These are phyloP conservation scores for Coemansia sp. DNA, from an alignment of 192 early-diverging fungal species.

Conservation along the genomic window DNA sequence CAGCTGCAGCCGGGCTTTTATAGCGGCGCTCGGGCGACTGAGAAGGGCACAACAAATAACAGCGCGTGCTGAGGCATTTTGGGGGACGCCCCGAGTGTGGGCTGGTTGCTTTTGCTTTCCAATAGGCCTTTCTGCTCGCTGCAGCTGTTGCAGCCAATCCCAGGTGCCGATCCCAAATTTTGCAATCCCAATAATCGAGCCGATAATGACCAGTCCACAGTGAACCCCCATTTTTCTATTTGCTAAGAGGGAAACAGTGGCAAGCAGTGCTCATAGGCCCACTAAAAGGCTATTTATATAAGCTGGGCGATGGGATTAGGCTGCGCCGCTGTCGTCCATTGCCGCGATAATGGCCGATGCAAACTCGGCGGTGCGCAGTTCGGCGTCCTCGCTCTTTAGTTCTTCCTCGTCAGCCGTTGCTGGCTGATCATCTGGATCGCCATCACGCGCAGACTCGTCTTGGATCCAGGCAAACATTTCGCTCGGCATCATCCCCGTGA, in stretches of 20 bases:
- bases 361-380: constrained; percentile 34
- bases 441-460: constrained; percentile 16
- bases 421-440: constrained; percentile 5
- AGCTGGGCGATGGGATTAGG: too few relatives aligned
- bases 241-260: background rate
- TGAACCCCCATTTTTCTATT: background rate
- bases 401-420: constrained; percentile 5
- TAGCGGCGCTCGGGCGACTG: background rate
- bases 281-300: too few relatives aligned
- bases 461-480: constrained; percentile 31
- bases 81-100: background rate
- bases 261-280: background rate
- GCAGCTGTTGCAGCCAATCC: background rate
- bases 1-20: background rate
- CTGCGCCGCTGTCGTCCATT: constrained; percentile 7
- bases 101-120: background rate
- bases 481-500: constrained; percentile 39
- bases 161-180: constrained; percentile 2
- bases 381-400: constrained; percentile 14
- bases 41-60: background rate
- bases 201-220: constrained; percentile 44
- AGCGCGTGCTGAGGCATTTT: constrained; percentile 4
- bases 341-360: constrained; percentile 37
- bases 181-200: constrained; percentile 48
- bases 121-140: background rate